Evolutionary conservation across 257 asterid genomes (phyloP), one percentile per base, ranked within the genome.

Genomic region (Ballota nigra): DNA sequence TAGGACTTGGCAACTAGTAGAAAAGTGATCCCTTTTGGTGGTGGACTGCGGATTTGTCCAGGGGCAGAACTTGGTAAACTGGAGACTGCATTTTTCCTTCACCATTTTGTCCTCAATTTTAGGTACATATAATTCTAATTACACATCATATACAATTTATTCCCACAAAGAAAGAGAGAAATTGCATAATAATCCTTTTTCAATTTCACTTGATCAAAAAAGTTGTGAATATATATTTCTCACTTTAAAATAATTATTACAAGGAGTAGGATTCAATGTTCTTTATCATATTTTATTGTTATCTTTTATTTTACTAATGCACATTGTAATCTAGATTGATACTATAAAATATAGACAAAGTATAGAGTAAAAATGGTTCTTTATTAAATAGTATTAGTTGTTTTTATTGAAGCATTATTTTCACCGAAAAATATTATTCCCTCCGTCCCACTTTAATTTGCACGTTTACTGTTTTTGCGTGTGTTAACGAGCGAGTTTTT

Each of bases 51-150:
- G 75, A 61, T 84, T 41, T 92, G 98, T 65, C 97, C 97, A 0
- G 98, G 98, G 5, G 86, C 86, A 4, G 98, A 92, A 57, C 73
- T 92, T 18, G 98, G 85, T 4, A 92, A 83, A 67, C 18, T 92
- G 43, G 97, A 88, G 79, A 80, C 84, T 43, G 84, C 98, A 4
- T 79, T 88, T 75, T 90, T 92, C 73, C 88, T 92, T 43, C 97
- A 92, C 78, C 92, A 88, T 83, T 81, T 92, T 51, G 84, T 90
- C 72, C 94, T 86, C 49, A 85, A 83, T 57, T 78, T 79, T 70
- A 85, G 90, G 94, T 87, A 85, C 87, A 90, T 87, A 5, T 7
- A 38, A 38, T 15, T 66, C 23, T 19, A 18, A 36, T 56, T 33
- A 15, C 31, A 64, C 8, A 11, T 33, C 49, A 15, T n/a, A n/a